Conservation (phyloP, 1,139 yeast species). For the Candida sp. region DNA sequence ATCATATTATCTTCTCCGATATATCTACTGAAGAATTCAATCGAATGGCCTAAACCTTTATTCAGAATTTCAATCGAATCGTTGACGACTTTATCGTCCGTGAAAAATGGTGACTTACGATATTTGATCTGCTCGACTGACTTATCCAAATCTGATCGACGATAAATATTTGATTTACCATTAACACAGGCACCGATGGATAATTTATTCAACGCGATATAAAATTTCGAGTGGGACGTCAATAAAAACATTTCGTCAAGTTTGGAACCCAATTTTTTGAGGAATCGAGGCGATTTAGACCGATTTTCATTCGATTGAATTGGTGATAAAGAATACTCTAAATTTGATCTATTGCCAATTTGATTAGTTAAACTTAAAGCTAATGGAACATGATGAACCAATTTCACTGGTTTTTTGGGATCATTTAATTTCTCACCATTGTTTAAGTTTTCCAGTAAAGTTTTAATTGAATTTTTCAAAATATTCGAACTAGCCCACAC, state of each 20-base stretch:
- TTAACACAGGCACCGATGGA: constrained; percentile 90
- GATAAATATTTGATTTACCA: constrained; percentile 84
- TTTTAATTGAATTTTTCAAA: constrained; percentile 59
- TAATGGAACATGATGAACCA: constrained; percentile 80
- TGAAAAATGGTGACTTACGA: constrained; percentile 24
- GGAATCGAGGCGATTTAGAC: constrained; percentile 10
- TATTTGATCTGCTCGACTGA: constrained; percentile 41
- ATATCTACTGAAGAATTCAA: constrained; percentile 71
- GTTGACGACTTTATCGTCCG: constrained; percentile 23
- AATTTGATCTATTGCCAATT: constrained; percentile 10
- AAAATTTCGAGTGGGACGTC: constrained; percentile 83
- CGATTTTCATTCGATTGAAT: constrained; percentile 9
- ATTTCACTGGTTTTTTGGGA: constrained; percentile 43
- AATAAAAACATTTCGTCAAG: constrained; percentile 84
- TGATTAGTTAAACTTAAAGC: constrained; percentile 41
- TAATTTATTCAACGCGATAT: constrained; percentile 69
- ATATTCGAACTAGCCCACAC: constrained; percentile 75
- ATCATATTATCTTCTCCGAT: constrained; percentile 96
- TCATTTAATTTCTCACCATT: constrained; percentile 35
- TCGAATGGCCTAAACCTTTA: constrained; percentile 47
- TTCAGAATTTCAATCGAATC: constrained; percentile 28
- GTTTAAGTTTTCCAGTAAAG: constrained; percentile 46
- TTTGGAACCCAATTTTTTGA: constrained; percentile 54
- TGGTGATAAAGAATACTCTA: constrained; percentile 19
- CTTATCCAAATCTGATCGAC: constrained; percentile 63